phyloP scores from a whole-genome alignment of 2,329 filamentous ascomycete species.

The Pseudocercospora fijiensis region DNA sequence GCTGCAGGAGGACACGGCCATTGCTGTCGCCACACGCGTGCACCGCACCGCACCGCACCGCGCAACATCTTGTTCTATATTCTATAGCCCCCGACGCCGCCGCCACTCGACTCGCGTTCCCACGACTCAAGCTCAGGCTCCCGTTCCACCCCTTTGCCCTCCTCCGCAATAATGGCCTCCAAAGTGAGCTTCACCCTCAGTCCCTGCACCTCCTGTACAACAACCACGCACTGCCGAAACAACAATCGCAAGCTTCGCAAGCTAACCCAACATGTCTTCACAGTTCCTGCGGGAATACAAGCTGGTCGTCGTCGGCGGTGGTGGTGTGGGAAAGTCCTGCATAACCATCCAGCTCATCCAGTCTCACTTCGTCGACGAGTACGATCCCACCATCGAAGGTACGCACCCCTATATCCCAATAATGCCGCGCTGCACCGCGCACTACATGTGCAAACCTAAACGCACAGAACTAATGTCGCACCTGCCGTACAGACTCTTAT shows the following conservation, averaged over 20 bases:
- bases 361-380: constrained; percentile 98
- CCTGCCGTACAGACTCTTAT: constrained; percentile 78
- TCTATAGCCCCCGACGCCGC: constrained; percentile 2
- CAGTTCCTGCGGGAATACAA: constrained; percentile 57
- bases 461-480: constrained; percentile 26
- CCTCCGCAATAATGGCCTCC: constrained; percentile 35
- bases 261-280: constrained; percentile 22
- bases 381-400: constrained; percentile 99
- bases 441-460: background rate
- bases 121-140: background rate
- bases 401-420: constrained; percentile 36
- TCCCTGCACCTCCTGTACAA: constrained; percentile 17
- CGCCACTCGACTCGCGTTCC: constrained; percentile 1
- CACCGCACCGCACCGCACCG: background rate
- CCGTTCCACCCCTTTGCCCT: constrained; percentile 8
- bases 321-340: constrained; percentile 98
- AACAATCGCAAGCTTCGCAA: constrained; percentile 1
- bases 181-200: constrained; percentile 31
- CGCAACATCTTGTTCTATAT: too few species aligned
- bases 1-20: background rate
- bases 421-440: background rate
- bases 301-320: constrained; percentile 89
- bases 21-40: background rate
- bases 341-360: constrained; percentile 82
- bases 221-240: constrained; percentile 9